Conservation (phyloP, 495 filamentous ascomycete genomes). For the Neurospora sp. region DNA sequence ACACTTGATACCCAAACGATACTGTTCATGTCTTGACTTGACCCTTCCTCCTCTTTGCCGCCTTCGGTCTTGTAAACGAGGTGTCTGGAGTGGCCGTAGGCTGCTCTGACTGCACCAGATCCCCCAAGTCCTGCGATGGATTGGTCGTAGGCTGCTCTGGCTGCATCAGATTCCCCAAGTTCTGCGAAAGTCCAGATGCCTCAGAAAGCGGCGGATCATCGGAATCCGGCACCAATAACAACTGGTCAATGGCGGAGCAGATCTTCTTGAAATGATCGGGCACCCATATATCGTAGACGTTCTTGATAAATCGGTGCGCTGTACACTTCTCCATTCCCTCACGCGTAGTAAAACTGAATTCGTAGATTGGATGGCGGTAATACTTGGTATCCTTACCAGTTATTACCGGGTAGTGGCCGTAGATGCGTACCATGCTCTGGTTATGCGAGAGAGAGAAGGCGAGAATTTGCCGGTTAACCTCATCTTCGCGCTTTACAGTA, state of each 20-base stretch:
- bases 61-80: too few species aligned
- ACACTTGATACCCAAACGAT: too few species aligned
- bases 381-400: constrained; percentile 4
- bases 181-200: background rate
- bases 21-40: too few species aligned
- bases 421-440: constrained; percentile 25
- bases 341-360: too few species aligned
- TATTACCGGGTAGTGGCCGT: constrained; percentile 23
- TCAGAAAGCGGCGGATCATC: too few species aligned
- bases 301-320: constrained; percentile 16
- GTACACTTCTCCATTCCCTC: background rate
- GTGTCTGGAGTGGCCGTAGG: too few species aligned
- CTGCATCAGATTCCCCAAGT: background rate
- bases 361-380: background rate
- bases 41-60: too few species aligned
- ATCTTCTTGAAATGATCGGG: constrained; percentile 28
- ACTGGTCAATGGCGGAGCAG: constrained; percentile 31
- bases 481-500: constrained; percentile 21
- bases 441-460: constrained; percentile 41
- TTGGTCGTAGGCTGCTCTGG: too few species aligned
- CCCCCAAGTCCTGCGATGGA: too few species aligned
- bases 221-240: constrained; percentile 10
- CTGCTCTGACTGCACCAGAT: too few species aligned
- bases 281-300: constrained; percentile 33
- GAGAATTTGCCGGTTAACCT: constrained; percentile 31